Base-by-base conservation (phyloP, 2,329 filamentous ascomycete species). In the Ceratocystis variospora region DNA sequence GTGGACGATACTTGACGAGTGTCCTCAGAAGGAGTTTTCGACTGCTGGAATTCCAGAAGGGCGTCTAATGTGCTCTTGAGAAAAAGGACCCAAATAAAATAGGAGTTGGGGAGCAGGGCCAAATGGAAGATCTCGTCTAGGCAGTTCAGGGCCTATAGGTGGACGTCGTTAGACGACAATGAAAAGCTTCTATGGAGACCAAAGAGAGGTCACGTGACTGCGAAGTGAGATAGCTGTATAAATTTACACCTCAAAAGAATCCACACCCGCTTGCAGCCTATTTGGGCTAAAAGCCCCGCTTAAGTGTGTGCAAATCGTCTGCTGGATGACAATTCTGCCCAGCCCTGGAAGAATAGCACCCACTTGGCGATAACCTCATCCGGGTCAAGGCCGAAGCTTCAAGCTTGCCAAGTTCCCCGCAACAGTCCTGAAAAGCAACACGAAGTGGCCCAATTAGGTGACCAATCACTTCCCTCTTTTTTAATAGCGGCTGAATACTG, bases 1-100 rank as follows among this genome's bases (percentile, higher is more conserved):
- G 68, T 74, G 71, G 69, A 67, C 6, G 19, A 41, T 41, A 5
- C 37, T 59, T 48, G 15, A 7, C 25, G 50, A 28, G 22, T 55
- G 50, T 55, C 25, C 37, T 41, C 37, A 41, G 37, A 41, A 15
- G 12, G n/a, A 8, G 48, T 53, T 19, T 53, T 25, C 2, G 48
- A 10, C 17, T 53, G 7, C 4, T 25, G n/a, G 48, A 53, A 53
- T 19, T 53, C n/a, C n/a, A n/a, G 48, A 53, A 53, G 22, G n/a
- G 15, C 48, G 48, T 25, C 17, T 22, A 41, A 41, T 5, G 37
- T 41, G 37, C 12, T 41, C 37, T 12, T 41, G 10, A 41, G 37
- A 41, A 15, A 41, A 5, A 15, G 10, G 37, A 1, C 37, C 10
- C 12, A 41, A 12, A 41, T 10, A 41, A 15, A 41, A 41, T 41